A percentile compares a stretch with the other conserved stretches of the same genome.
phyloP scores from a whole-genome alignment of 805 yeast genomes.

The Tetrapisispora namnaoensis region DNA sequence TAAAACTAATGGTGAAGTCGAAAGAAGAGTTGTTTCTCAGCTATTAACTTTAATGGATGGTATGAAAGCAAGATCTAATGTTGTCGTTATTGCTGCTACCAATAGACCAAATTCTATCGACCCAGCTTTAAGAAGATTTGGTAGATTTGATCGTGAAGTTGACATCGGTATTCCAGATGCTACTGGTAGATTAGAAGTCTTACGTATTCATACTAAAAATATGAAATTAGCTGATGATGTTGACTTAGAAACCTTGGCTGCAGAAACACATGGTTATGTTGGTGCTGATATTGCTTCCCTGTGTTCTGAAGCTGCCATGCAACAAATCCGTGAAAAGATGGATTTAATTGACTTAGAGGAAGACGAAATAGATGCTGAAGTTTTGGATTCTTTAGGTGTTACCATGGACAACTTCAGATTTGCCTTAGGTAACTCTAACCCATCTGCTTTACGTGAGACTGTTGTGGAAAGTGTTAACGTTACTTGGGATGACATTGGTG shows the following conservation, averaged over 20 bases:
- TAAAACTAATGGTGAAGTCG: conserved; percentile 99
- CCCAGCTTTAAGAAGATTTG: conserved; percentile 78
- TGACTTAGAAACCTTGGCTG: conserved; percentile 88
- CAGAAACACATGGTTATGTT: conserved; percentile 98
- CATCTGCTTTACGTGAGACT: conserved; percentile 98
- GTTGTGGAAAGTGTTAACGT: conserved; percentile 98
- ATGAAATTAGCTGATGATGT: conserved; percentile 95
- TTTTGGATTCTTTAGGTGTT: conserved; percentile 90
- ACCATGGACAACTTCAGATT: conserved; percentile 98
- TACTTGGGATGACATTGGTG: conserved; percentile 99
- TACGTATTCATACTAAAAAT: conserved; percentile 95
- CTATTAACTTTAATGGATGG: conserved; percentile 97
- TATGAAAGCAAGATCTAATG: conserved; percentile 98
- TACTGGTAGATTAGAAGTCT: conserved; percentile 92
- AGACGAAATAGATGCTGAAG: conserved; percentile 90
- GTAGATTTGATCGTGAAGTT: conserved; percentile 83
- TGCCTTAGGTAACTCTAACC: conserved; percentile 95
- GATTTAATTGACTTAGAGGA: conserved; percentile 53
- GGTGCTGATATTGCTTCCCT: conserved; percentile 98
- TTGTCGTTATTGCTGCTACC: conserved; percentile 97
- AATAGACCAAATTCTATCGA: conserved; percentile 68
- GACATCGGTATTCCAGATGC: conserved; percentile 97
- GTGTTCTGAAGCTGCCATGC: conserved; percentile 99
- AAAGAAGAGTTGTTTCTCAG: conserved; percentile 97
- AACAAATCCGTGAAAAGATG: conserved; percentile 99